Base-by-base conservation (phyloP, 192 early-diverging fungal species). In the Phlyctochytrium bullatum region DNA sequence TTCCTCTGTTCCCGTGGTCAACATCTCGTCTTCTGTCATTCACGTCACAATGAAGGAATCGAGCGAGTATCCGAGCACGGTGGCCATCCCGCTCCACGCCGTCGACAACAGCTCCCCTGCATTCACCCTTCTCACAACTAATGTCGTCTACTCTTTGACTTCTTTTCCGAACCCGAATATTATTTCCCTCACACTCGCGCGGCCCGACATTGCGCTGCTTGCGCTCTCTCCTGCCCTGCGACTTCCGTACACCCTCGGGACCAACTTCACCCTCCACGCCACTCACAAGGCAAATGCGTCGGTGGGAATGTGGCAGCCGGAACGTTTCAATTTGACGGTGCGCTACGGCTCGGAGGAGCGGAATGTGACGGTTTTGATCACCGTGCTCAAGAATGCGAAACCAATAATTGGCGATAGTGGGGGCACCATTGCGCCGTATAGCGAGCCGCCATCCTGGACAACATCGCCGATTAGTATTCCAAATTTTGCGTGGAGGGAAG, bases 1-100 rank as follows among this genome's bases (percentile, higher is more conserved):
- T 50, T n/a, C n/a, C 40, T 50, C 40, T 50, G 40, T 50, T n/a
- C 40, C 40, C 40, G 40, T 50, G 12, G 40, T 50, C 40, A 50
- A 50, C 40, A 10, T 50, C 10, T n/a, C n/a, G 10, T 14, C 10
- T n/a, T 14, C 10, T n/a, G 10, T n/a, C 12, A 14, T 14, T n/a
- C 40, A 10, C n/a, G 40, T 50, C 40, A 10, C 10, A 50, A 50
- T 50, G 40, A 50, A 50, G 40, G 40, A 50, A n/a, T 14, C 12
- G 12, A n/a, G 40, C 40, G 40, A 50, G 12, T 50, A 50, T 50
- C 40, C 40, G 40, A 14, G 12, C 40, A n/a, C n/a, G 12, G 12
- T 50, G 12, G 12, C 40, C 12, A 50, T 50, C 40, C n/a, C 40
- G n/a, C 10, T 50, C 40, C 10, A 50, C 40, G n/a, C 40, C 40